Conservation (phyloP, 2,329 filamentous ascomycete genomes). For the Fusarium tuaranense region DNA sequence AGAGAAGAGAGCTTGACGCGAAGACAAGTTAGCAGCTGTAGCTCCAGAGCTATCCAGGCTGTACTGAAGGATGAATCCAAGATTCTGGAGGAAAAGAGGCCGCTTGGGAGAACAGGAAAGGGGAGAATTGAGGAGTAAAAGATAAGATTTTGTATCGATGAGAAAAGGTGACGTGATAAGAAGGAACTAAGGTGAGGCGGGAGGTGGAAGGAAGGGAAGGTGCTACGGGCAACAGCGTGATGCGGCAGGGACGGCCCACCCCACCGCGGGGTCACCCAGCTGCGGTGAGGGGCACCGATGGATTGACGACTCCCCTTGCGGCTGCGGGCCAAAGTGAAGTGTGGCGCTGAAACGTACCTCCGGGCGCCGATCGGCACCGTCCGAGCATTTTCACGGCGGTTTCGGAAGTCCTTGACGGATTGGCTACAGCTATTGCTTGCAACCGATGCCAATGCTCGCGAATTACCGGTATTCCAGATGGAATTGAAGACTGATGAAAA, state of each 20-base stretch:
- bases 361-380: constrained; percentile 37
- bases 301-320: background rate
- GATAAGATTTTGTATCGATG: background rate
- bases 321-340: background rate
- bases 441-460: constrained; percentile 25
- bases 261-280: constrained; percentile 31
- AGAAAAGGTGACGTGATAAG: constrained; percentile 3
- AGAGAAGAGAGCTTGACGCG: constrained; percentile 39
- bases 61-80: constrained; percentile 12
- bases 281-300: constrained; percentile 22
- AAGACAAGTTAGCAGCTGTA: constrained; percentile 34
- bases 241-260: constrained; percentile 17
- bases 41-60: constrained; percentile 33
- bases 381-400: constrained; percentile 34
- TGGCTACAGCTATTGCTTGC: constrained; percentile 13
- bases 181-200: constrained; percentile 1
- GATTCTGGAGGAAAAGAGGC: background rate
- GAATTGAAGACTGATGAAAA: constrained; percentile 4
- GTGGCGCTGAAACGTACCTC: constrained; percentile 42
- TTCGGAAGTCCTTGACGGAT: constrained; percentile 15
- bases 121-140: constrained; percentile 11
- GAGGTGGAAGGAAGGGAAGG: constrained; percentile 13
- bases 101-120: background rate
- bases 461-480: constrained; percentile 11
- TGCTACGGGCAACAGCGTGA: constrained; percentile 30